Percentiles rank a stretch among this genome's conserved stretches.
phyloP scores from a whole-genome alignment of 257 asterid species.

The Rehmannia glutinosa region DNA sequence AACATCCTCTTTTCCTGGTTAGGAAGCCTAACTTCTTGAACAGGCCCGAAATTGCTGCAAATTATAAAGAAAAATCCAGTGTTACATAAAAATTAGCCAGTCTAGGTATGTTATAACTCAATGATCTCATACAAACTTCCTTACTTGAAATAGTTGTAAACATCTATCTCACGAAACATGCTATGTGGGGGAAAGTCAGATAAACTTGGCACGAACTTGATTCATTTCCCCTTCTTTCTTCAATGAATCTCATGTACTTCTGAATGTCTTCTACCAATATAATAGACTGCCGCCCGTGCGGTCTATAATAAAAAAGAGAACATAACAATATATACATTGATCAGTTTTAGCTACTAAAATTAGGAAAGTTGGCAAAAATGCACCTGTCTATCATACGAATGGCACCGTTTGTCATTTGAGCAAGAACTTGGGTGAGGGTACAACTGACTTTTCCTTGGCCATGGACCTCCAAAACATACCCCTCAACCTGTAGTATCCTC shows the following conservation, averaged over 20 bases:
- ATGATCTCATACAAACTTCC: not conserved
- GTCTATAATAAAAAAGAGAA: constrained; percentile 1
- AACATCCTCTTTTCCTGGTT: constrained; percentile 62
- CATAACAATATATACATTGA: not conserved
- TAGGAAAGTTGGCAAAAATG: not conserved
- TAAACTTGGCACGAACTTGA: constrained; percentile 19
- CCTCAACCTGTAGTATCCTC: constrained; percentile 14
- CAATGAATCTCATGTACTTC: not conserved
- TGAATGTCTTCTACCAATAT: constrained; percentile 20
- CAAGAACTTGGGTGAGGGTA: constrained; percentile 17
- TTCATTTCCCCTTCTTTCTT: not conserved
- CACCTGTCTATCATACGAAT: constrained; percentile 24
- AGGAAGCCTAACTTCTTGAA: constrained; percentile 69
- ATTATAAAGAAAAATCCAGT: too few relatives aligned
- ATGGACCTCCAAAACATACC: constrained; percentile 11
- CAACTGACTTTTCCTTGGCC: constrained; percentile 10
- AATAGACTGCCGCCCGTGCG: constrained; percentile 24
- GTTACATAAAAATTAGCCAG: not conserved
- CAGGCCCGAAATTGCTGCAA: constrained; percentile 44
- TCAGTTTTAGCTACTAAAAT: not conserved
- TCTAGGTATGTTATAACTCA: not conserved
- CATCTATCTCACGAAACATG: constrained; percentile 20
- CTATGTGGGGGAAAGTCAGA: constrained; percentile 29
- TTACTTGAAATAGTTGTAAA: constrained; percentile 24
- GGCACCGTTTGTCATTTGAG: constrained; percentile 16